Conservation (phyloP, 208 protist species). For the Wallacemonas sp. region DNA sequence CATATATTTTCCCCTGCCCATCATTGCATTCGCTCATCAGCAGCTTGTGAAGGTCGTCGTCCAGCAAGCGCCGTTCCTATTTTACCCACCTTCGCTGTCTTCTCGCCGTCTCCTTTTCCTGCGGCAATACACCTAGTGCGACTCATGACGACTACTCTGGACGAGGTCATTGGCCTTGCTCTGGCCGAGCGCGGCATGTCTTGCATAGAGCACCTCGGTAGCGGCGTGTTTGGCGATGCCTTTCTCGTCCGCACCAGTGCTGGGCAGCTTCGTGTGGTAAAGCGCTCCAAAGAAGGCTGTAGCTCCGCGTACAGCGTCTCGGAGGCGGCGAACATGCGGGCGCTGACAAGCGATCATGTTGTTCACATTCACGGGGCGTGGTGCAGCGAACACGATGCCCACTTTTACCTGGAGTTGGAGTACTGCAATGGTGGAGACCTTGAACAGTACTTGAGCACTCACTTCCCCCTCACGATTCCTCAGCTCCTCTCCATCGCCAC, state of each 20-base stretch:
- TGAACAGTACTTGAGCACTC: constrained; percentile 28
- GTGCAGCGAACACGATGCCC: constrained; percentile 36
- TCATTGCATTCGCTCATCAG: too few species aligned
- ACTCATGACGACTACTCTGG: not conserved
- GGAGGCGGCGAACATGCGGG: constrained; percentile 48
- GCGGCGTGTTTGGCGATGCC: constrained; percentile 40
- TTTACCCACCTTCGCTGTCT: too few species aligned
- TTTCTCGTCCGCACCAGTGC: constrained; percentile 31
- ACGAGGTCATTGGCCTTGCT: not conserved
- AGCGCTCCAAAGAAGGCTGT: constrained; percentile 35
- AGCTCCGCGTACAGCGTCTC: constrained; percentile 22
- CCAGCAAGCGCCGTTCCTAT: too few species aligned
- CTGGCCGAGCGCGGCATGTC: not conserved
- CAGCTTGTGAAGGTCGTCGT: too few species aligned
- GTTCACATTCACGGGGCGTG: constrained; percentile 53
- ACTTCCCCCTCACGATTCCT: constrained; percentile 49
- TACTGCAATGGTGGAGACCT: constrained; percentile 77
- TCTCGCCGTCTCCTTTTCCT: too few species aligned
- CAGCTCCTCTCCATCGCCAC: constrained; percentile 51
- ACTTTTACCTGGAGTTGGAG: constrained; percentile 69
- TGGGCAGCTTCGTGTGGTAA: constrained; percentile 43
- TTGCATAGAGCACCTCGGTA: constrained; percentile 40
- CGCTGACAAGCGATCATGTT: constrained; percentile 57
- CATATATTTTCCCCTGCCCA: too few species aligned
- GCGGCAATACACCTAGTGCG: too few species aligned